Conservation (phyloP, 2,329 filamentous ascomycete genomes). For the Parafenestella ontariensis region DNA sequence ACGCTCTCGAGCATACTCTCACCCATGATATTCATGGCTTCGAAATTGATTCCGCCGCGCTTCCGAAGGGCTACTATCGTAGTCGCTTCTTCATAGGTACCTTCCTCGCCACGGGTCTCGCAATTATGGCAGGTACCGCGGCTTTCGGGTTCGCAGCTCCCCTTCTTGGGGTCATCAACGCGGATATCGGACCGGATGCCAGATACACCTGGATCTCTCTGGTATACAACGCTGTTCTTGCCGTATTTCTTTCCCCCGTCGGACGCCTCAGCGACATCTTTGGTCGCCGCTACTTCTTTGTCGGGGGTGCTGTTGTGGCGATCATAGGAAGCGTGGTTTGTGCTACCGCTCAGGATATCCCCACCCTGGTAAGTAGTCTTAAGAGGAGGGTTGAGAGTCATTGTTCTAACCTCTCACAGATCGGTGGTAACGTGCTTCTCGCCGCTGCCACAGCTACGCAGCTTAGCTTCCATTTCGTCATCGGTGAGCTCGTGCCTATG, state of each 20-base stretch:
- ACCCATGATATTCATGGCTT: conserved; percentile 18
- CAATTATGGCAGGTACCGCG: conserved; percentile 10
- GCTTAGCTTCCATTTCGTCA: conserved; percentile 25
- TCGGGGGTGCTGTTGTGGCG: conserved; percentile 39
- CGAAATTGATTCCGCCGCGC: conserved; percentile 12
- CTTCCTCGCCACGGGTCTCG: conserved; percentile 13
- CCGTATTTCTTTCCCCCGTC: conserved; percentile 11
- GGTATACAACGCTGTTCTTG: conserved; percentile 8
- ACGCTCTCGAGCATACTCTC: conserved; percentile 4
- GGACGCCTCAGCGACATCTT: conserved; percentile 21
- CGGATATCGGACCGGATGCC: conserved; percentile 18
- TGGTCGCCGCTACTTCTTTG: conserved; percentile 38
- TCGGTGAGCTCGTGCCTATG: conserved; percentile 31
- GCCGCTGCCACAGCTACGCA: conserved; percentile 17
- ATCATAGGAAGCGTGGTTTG: conserved; percentile 19
- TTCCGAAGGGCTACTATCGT: conserved; percentile 18
- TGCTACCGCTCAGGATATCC: conserved; percentile 19
- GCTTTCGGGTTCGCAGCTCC: conserved; percentile 24
- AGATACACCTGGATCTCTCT: conserved; percentile 13
- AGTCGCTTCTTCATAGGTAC: conserved; percentile 20
- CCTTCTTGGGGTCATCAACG: conserved; percentile 19
- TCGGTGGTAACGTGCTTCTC: conserved; percentile 14
- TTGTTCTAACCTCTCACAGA: background rate
- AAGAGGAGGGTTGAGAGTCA: background rate
- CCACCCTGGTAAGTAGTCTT: conserved; percentile 7